Evolutionary conservation across 1,139 yeast genomes (phyloP), one percentile per base, ranked within the genome.

Genomic region (Magnusiomyces fungicola): DNA sequence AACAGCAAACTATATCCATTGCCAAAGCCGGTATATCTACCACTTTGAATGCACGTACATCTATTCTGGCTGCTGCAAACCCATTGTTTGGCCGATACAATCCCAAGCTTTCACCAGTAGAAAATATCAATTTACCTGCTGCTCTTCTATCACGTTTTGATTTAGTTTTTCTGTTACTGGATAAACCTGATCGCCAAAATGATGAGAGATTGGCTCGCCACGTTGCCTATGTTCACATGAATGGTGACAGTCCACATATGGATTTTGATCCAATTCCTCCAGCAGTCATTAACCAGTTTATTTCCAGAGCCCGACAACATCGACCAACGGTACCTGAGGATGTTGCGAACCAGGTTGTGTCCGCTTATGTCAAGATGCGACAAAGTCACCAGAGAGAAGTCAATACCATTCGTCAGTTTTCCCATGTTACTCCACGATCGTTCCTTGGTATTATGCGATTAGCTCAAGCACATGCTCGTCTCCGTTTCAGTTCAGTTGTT

Each of bases 21-120:
- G 86, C 97, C 44, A 94, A 94, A 68, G 99, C 98, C 2, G 99
- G 99, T 58, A 92, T 94, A 59, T 87, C 95, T 56, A 94, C 99
- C 6, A 89, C 97, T 0, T 74, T 94, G 58, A 94, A 94, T 66
- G 98, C 99, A 12, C 79, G 99, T 67, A 80, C 98, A 0, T 89
- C 97, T 1, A 87, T 94, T 53, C 70, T 94, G 55, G 98, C 99
- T 0, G 98, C 98, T 33, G 99, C 99, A 6, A 94, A 94, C 70
- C 99, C 99, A 16, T 72, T 92, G 36, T 90, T 86, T 65, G 98
- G 98, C 53, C 79, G 98, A 57, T 94, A 94, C 69, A 92, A 94
- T 68, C 87, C 96, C 41, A 77, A 80, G 57, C 69, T 92, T 50
- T 85, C 96, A 3, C 97, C 98, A 2, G 84, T 89, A 56, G 97